These are phyloP conservation scores for Cutaneotrichosporon arboriforme DNA, from an alignment of 1,284 basidiomycete genomes.

Conservation along the genomic window DNA sequence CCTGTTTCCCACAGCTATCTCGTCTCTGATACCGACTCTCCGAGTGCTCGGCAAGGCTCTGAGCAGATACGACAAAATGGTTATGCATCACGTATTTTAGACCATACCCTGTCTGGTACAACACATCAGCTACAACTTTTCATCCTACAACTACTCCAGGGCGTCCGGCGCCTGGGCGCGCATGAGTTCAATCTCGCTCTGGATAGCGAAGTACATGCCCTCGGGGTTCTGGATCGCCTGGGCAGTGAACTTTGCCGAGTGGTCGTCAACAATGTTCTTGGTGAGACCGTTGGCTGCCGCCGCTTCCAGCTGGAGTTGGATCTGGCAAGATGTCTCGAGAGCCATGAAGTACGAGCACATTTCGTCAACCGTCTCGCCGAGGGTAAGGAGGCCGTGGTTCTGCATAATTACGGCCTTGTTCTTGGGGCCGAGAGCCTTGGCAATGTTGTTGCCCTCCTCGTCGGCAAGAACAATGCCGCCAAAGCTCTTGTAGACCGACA, in stretches of 20 bases:
- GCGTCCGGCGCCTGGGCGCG: conserved; percentile 5
- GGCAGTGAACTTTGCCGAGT: conserved; percentile 45
- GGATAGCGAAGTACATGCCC: conserved; percentile 10
- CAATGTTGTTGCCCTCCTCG: conserved; percentile 46
- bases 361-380: conserved; percentile 27
- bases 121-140: no score
- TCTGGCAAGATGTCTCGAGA: conserved; percentile 44
- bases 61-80: no score
- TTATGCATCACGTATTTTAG: background rate
- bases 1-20: no score
- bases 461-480: conserved; percentile 48
- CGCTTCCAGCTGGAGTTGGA: conserved; percentile 45
- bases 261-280: conserved; percentile 35
- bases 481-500: conserved; percentile 36
- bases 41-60: no score
- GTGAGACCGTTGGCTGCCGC: conserved; percentile 37
- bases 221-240: conserved; percentile 30
- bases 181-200: conserved; percentile 12
- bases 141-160: background rate
- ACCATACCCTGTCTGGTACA: background rate
- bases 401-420: conserved; percentile 42
- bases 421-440: conserved; percentile 39
- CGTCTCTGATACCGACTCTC: no score
- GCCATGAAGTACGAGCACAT: conserved; percentile 28
- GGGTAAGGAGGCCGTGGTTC: conserved; percentile 38